These are phyloP conservation scores for Grifola frondosa DNA, from an alignment of 1,284 basidiomycete species.

Conservation along the genomic window DNA sequence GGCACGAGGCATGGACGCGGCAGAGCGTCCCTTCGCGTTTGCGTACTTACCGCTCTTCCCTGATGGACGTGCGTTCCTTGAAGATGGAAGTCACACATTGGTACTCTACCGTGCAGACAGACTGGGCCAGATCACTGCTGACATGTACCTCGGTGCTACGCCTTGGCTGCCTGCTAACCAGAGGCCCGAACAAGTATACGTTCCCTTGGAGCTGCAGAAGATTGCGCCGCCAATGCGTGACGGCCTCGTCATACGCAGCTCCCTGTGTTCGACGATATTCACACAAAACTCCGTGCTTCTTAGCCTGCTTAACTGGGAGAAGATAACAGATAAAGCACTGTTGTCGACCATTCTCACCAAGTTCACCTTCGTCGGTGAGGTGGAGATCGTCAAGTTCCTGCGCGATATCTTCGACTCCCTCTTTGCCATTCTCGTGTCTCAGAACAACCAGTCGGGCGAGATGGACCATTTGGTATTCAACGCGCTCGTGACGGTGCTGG, in stretches of 20 bases:
- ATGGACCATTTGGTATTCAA: conserved; percentile 89
- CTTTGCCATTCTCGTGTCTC: conserved; percentile 84
- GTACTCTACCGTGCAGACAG: conserved; percentile 82
- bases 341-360: conserved; percentile 77
- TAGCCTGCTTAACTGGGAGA: conserved; percentile 84
- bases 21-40: conserved; percentile 87
- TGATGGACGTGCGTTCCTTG: conserved; percentile 76
- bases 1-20: conserved; percentile 39
- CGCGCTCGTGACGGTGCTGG: conserved; percentile 85
- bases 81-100: conserved; percentile 88
- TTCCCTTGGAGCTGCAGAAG: conserved; percentile 66
- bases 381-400: conserved; percentile 94
- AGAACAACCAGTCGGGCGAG: conserved; percentile 72
- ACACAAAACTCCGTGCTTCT: conserved; percentile 91
- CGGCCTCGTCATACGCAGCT: conserved; percentile 81
- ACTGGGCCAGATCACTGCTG: conserved; percentile 56
- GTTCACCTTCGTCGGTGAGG: conserved; percentile 91
- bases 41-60: conserved; percentile 89
- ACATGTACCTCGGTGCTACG: conserved; percentile 71
- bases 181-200: conserved; percentile 54
- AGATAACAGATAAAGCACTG: conserved; percentile 60
- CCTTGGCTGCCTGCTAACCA: conserved; percentile 56
- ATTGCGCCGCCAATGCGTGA: conserved; percentile 74
- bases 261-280: conserved; percentile 89
- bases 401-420: conserved; percentile 91